Percentiles rank a stretch among this genome's conserved stretches.
Conservation (phyloP, 1,139 yeast genomes). For the Blastobotrys capitulatus region DNA sequence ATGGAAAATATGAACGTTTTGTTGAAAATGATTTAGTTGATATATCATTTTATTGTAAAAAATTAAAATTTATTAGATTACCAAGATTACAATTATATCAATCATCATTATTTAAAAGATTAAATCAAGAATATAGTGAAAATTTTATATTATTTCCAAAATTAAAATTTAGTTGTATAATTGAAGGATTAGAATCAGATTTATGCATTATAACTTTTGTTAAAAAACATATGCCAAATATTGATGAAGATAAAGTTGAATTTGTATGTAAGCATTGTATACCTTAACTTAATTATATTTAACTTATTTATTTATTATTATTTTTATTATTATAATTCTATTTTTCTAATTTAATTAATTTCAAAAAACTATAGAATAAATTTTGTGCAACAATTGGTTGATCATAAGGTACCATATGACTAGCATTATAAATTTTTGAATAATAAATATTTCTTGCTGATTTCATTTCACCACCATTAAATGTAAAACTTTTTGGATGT, state of each 20-base stretch:
- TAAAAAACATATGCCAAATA: background rate
- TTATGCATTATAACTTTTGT: background rate
- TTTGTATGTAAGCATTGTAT: background rate
- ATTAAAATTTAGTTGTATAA: background rate
- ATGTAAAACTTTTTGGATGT: background rate
- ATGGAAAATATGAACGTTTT: background rate
- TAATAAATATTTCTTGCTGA: conserved; percentile 67
- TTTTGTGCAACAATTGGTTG: conserved; percentile 65
- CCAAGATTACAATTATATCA: background rate
- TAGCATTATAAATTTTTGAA: conserved; percentile 64
- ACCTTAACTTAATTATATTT: too few relatives aligned
- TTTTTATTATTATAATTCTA: background rate
- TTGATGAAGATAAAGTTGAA: background rate
- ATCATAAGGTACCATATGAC: conserved; percentile 96
- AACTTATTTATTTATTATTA: too few relatives aligned
- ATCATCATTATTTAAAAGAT: background rate
- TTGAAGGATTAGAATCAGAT: background rate
- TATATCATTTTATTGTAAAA: background rate
- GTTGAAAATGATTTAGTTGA: background rate
- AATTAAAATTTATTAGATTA: background rate
- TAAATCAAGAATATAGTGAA: background rate
- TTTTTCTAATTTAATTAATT: background rate
- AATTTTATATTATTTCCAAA: background rate
- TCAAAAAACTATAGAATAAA: conserved; percentile 32
- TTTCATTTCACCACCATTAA: conserved; percentile 22